A percentile compares a stretch with the other conserved stretches of the same genome.
These are phyloP conservation scores for Kalmusia sp. DNA, from an alignment of 2,329 filamentous ascomycete species.

Conservation along the genomic window DNA sequence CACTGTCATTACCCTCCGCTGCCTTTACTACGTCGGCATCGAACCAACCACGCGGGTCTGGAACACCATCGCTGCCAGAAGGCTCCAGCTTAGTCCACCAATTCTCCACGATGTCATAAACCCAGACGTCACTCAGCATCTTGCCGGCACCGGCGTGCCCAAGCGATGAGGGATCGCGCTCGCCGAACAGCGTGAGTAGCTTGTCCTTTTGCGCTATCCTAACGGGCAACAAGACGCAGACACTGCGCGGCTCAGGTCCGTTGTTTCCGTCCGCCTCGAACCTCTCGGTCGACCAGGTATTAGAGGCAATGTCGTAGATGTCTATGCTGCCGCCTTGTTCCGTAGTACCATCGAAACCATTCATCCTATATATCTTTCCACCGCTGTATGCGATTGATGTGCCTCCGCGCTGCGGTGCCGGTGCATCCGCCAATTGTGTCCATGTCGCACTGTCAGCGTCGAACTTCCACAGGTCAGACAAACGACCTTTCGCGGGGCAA, in stretches of 20 bases:
- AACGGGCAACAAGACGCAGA: constrained; percentile 55
- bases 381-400: constrained; percentile 70
- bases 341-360: constrained; percentile 75
- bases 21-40: constrained; percentile 55
- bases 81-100: constrained; percentile 43
- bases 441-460: constrained; percentile 69
- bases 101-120: constrained; percentile 47
- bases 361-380: constrained; percentile 76
- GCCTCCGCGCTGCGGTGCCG: constrained; percentile 71
- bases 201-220: constrained; percentile 41
- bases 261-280: constrained; percentile 52
- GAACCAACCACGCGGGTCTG: constrained; percentile 61
- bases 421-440: constrained; percentile 72
- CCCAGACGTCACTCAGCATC: constrained; percentile 62
- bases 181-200: constrained; percentile 61
- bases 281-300: constrained; percentile 50
- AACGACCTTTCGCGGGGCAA: constrained; percentile 67
- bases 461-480: constrained; percentile 81
- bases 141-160: constrained; percentile 64
- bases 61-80: constrained; percentile 32
- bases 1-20: constrained; percentile 37
- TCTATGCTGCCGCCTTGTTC: constrained; percentile 78
- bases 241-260: constrained; percentile 59
- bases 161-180: constrained; percentile 59
- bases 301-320: constrained; percentile 54